phyloP scores from a whole-genome alignment of 345 rosid genomes.

The Combretum micranthum region DNA sequence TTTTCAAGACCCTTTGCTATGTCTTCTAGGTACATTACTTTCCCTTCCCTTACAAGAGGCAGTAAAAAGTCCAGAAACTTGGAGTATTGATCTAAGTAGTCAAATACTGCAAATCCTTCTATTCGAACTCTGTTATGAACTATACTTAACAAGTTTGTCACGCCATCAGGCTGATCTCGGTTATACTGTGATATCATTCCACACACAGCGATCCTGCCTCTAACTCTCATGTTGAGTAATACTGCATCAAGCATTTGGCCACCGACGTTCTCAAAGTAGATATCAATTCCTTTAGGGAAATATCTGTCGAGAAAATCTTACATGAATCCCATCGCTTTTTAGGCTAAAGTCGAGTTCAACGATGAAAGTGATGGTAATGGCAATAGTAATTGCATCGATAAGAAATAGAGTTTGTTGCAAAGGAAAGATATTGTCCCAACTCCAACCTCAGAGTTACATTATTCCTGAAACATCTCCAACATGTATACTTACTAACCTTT shows the following conservation, averaged over 20 bases:
- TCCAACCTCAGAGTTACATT: no score
- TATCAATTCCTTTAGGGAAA: slow-evolving; percentile 57
- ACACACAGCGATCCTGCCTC: slow-evolving; percentile 45
- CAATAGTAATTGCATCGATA: no score
- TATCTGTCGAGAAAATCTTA: slow-evolving; percentile 19
- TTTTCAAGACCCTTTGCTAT: slow-evolving; percentile 46
- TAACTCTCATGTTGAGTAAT: slow-evolving; percentile 40
- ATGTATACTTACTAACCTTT: slow-evolving; percentile 30
- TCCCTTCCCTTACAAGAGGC: slow-evolving; percentile 35
- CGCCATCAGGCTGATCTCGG: slow-evolving; percentile 14
- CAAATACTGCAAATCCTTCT: slow-evolving; percentile 30
- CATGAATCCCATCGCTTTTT: background rate
- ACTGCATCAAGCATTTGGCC: slow-evolving; percentile 65
- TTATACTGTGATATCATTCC: slow-evolving; percentile 36
- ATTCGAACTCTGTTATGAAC: slow-evolving; percentile 16
- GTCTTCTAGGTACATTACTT: slow-evolving; percentile 51
- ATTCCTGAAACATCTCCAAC: no score
- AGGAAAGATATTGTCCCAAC: no score
- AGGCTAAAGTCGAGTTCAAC: no score
- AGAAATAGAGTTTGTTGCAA: no score
- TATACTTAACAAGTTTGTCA: slow-evolving; percentile 21
- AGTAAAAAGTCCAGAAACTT: slow-evolving; percentile 33
- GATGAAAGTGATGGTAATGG: no score
- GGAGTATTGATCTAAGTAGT: slow-evolving; percentile 34
- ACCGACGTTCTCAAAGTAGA: slow-evolving; percentile 60